phyloP scores from a whole-genome alignment of 495 filamentous ascomycete species.

The Aspergillus kassunensis region DNA sequence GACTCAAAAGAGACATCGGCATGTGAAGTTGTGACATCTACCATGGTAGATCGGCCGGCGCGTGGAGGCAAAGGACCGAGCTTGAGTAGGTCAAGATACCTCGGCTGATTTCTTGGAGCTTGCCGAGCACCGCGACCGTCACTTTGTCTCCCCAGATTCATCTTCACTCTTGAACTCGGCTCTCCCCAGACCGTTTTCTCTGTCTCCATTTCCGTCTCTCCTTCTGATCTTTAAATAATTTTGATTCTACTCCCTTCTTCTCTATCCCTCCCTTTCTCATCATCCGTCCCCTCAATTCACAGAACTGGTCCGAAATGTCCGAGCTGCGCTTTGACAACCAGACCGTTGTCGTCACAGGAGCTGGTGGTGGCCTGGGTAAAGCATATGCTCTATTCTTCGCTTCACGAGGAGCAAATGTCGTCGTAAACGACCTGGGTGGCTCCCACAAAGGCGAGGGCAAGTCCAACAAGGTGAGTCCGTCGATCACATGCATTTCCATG shows the following conservation, averaged over 20 bases:
- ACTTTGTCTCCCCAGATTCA: conserved; percentile 21
- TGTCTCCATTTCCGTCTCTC: background rate
- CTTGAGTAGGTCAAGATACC: conserved; percentile 36
- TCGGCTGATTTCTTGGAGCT: conserved; percentile 33
- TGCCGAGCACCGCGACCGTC: conserved; percentile 36
- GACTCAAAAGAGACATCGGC: conserved; percentile 25
- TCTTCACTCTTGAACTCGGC: conserved; percentile 26
- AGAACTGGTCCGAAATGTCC: conserved; percentile 63
- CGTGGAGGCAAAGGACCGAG: conserved; percentile 22
- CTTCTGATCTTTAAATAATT: conserved; percentile 3
- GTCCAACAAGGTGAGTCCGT: conserved; percentile 66
- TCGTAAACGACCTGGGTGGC: conserved; percentile 94
- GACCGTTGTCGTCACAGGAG: conserved; percentile 94
- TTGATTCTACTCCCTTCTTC: background rate
- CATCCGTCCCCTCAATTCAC: conserved; percentile 20
- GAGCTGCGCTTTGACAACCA: conserved; percentile 92
- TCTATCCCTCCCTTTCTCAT: conserved; percentile 8
- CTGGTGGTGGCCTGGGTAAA: conserved; percentile 91
- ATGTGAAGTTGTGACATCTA: conserved; percentile 38
- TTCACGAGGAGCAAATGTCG: conserved; percentile 88
- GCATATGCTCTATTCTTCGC: conserved; percentile 91
- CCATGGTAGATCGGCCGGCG: conserved; percentile 16
- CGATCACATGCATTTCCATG: background rate
- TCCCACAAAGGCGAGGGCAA: conserved; percentile 93
- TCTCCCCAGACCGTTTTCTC: conserved; percentile 14